A percentile compares a stretch with the other conserved stretches of the same genome.
phyloP scores from a whole-genome alignment of 2,329 filamentous ascomycete species.

The Lithohypha guttulata region DNA sequence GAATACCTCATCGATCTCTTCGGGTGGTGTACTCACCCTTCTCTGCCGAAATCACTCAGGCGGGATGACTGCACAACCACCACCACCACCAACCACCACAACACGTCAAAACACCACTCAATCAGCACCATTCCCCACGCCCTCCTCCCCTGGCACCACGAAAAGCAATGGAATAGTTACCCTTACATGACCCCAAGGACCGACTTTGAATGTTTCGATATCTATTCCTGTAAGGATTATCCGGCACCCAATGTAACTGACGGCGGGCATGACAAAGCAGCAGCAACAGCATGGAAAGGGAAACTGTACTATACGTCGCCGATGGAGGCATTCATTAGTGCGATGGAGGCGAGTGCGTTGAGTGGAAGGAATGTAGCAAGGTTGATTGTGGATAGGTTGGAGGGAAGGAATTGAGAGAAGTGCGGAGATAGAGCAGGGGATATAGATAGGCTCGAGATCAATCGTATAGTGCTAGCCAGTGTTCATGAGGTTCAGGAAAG shows the following conservation, averaged over 20 bases:
- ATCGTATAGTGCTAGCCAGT: too few species aligned
- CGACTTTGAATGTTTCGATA: slow-evolving; percentile 70
- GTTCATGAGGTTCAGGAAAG: too few species aligned
- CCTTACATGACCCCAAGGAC: slow-evolving; percentile 74
- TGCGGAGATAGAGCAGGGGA: too few species aligned
- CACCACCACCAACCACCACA: slow-evolving; percentile 10
- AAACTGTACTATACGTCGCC: slow-evolving; percentile 47
- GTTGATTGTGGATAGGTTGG: slow-evolving; percentile 42
- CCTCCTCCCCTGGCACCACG: slow-evolving; percentile 63
- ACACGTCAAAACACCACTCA: slow-evolving; percentile 16
- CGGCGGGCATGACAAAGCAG: not conserved
- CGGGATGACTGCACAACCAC: too few species aligned
- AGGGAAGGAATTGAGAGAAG: too few species aligned
- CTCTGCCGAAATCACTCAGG: not conserved
- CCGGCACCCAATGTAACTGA: not conserved
- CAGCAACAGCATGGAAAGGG: slow-evolving; percentile 1
- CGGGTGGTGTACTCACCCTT: slow-evolving; percentile 27
- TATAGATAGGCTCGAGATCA: too few species aligned
- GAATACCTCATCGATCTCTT: slow-evolving; percentile 41
- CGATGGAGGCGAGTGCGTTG: slow-evolving; percentile 91
- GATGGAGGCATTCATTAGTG: slow-evolving; percentile 90
- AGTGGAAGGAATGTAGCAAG: slow-evolving; percentile 60
- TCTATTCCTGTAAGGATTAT: slow-evolving; percentile 34
- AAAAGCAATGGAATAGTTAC: slow-evolving; percentile 73
- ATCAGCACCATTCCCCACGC: slow-evolving; percentile 24